A percentile compares a stretch with the other conserved stretches of the same genome.
Evolutionary conservation across 169 alveolate genomes (phyloP).

Genomic region (Plasmodium relictum): DNA sequence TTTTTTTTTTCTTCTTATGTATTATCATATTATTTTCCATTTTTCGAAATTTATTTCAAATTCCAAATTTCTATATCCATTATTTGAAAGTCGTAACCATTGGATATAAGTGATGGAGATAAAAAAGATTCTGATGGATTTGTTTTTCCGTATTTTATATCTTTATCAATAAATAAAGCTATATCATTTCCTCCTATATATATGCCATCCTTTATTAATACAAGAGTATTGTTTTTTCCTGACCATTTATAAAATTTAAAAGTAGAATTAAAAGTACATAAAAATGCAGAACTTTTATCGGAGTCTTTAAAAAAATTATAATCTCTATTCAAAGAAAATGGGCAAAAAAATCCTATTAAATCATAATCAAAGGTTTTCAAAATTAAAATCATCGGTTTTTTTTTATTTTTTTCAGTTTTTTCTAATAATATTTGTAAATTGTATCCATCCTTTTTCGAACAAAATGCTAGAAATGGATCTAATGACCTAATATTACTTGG

Average conservation of each 20-base stretch:
- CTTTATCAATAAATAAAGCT: conserved; percentile 55
- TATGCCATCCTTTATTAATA: conserved; percentile 58
- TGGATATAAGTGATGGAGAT: conserved; percentile 54
- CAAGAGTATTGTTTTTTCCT: conserved; percentile 57
- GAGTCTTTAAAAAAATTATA: conserved; percentile 39
- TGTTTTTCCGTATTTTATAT: conserved; percentile 53
- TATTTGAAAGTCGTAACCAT: conserved; percentile 48
- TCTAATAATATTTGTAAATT: conserved; percentile 43
- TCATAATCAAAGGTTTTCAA: conserved; percentile 59
- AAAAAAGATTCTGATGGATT: conserved; percentile 50
- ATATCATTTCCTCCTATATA: conserved; percentile 75
- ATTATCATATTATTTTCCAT: not conserved
- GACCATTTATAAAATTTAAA: conserved; percentile 74
- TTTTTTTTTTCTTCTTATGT: not conserved
- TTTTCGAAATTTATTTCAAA: not conserved
- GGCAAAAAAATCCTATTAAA: conserved; percentile 69
- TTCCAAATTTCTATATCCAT: conserved; percentile 74
- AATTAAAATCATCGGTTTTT: conserved; percentile 68
- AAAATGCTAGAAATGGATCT: conserved; percentile 47
- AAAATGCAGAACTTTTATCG: conserved; percentile 65
- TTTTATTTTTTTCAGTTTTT: conserved; percentile 68
- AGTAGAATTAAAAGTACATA: conserved; percentile 48
- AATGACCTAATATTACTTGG: conserved; percentile 52
- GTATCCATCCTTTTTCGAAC: conserved; percentile 52
- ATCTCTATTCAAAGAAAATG: conserved; percentile 71